phyloP scores from a whole-genome alignment of 1,284 basidiomycete genomes.

The Melampsora larici-populina region DNA sequence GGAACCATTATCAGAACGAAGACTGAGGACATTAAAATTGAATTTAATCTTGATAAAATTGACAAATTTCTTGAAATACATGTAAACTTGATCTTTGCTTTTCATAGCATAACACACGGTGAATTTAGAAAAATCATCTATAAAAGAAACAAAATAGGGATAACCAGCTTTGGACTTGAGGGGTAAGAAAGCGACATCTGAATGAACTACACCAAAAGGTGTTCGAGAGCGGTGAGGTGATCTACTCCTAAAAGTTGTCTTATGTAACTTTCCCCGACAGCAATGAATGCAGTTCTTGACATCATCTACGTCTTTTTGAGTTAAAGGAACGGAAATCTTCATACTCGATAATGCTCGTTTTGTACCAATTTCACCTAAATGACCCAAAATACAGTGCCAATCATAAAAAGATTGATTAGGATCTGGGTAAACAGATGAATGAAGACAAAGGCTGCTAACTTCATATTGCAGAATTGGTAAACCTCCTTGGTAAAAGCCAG shows the following conservation, averaged over 20 bases:
- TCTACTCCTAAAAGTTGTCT: background rate
- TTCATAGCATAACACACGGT: background rate
- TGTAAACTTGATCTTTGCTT: background rate
- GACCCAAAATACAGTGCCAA: background rate
- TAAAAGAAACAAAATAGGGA: too few species aligned
- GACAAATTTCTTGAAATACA: constrained; percentile 51
- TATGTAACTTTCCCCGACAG: constrained; percentile 1
- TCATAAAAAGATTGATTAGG: background rate
- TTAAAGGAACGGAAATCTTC: background rate
- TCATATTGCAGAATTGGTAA: background rate
- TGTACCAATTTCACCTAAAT: background rate
- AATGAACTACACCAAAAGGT: constrained; percentile 8
- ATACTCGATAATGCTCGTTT: too few species aligned
- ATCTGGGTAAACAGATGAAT: background rate
- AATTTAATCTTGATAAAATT: background rate
- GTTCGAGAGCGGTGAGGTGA: background rate
- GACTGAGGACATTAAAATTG: background rate
- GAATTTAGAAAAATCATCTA: constrained; percentile 28
- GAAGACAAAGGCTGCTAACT: background rate
- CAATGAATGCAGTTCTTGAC: background rate
- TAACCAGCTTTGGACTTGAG: background rate
- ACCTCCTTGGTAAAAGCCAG: background rate
- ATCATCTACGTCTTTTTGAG: background rate
- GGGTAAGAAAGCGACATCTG: too few species aligned
- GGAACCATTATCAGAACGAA: constrained; percentile 12